These are phyloP conservation scores for Apiosordaria backusii DNA, from an alignment of 495 filamentous ascomycete species.

Conservation along the genomic window DNA sequence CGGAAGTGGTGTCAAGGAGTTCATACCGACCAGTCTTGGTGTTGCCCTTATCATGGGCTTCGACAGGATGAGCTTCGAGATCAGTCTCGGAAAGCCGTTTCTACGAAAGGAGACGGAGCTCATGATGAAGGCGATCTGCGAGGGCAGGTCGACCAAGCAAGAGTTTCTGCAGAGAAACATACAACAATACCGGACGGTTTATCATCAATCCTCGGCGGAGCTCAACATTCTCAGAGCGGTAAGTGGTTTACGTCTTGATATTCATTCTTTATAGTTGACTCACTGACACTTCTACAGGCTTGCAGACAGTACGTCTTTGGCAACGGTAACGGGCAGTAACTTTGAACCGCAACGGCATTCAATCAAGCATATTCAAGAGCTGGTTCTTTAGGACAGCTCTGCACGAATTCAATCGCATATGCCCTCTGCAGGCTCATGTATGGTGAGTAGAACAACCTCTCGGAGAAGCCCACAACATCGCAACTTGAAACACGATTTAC, in stretches of 20 bases:
- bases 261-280: not conserved
- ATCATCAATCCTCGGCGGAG: conserved; percentile 68
- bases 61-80: conserved; percentile 84
- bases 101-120: conserved; percentile 95
- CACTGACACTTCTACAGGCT: conserved; percentile 37
- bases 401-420: not conserved
- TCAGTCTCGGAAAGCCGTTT: conserved; percentile 93
- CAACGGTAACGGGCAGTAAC: conserved; percentile 18
- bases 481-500: not conserved
- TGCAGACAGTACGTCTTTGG: conserved; percentile 48
- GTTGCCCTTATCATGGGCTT: conserved; percentile 91
- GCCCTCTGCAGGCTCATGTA: not conserved
- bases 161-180: conserved; percentile 76
- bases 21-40: conserved; percentile 86
- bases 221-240: conserved; percentile 72
- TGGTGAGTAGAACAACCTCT: not conserved
- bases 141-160: conserved; percentile 68
- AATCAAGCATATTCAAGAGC: not conserved
- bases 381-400: not conserved
- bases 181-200: conserved; percentile 80
- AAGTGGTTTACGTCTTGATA: conserved; percentile 30
- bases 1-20: conserved; percentile 66
- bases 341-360: not conserved
- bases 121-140: conserved; percentile 92
- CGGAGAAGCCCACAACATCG: not conserved